Conservation (phyloP, 306 rosid species). For the Vicia villosa region DNA sequence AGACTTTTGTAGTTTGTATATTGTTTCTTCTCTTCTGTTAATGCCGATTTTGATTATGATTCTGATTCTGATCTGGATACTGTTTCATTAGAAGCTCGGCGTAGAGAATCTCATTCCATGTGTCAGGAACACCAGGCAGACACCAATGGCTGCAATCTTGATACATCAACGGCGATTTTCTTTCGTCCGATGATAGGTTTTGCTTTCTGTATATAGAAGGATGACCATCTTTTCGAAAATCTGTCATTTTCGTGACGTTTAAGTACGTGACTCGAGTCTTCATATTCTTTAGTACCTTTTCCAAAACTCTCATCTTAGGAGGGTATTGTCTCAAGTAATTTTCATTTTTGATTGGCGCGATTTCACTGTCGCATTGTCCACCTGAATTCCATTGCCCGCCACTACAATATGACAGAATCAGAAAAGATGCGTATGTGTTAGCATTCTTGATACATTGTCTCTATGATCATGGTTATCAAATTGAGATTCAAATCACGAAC, state of each 20-base stretch:
- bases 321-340: constrained; percentile 68
- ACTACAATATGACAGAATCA: constrained; percentile 46
- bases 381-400: constrained; percentile 98
- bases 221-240: constrained; percentile 91
- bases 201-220: constrained; percentile 83
- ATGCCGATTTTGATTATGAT: not conserved
- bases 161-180: constrained; percentile 53
- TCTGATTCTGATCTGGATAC: constrained; percentile 42
- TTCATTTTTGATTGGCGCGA: constrained; percentile 66
- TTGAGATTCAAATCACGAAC: too few species aligned
- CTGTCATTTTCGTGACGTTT: constrained; percentile 82
- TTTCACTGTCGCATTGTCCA: constrained; percentile 81
- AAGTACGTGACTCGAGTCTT: constrained; percentile 74
- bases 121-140: constrained; percentile 92
- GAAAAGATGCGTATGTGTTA: constrained; percentile 9
- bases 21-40: constrained; percentile 41
- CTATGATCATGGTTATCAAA: too few species aligned
- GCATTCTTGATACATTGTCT: not conserved
- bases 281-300: constrained; percentile 75
- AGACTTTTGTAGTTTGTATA: constrained; percentile 44
- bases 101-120: constrained; percentile 84
- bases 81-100: constrained; percentile 62
- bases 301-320: constrained; percentile 70
- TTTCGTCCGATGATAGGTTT: constrained; percentile 53
- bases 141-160: constrained; percentile 99